A percentile compares a stretch with the other conserved stretches of the same genome.
These are phyloP conservation scores for Cercophora samala DNA, from an alignment of 495 filamentous ascomycete species.

Conservation along the genomic window DNA sequence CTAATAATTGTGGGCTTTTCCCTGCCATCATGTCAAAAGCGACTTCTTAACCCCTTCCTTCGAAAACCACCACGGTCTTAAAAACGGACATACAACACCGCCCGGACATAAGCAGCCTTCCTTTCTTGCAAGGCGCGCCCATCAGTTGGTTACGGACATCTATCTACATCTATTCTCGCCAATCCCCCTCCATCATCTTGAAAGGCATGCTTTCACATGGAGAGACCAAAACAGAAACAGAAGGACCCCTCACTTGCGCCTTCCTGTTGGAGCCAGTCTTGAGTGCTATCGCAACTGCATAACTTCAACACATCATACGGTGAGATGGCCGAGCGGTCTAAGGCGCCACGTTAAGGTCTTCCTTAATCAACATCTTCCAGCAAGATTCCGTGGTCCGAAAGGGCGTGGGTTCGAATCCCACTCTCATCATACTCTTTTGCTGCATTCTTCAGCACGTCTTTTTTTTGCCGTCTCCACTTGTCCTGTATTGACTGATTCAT, in stretches of 20 bases:
- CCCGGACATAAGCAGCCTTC: neutral
- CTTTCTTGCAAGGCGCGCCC: neutral
- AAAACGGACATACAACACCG: neutral
- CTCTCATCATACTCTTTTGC: conserved; percentile 19
- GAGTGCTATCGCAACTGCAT: neutral
- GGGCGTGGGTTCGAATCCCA: conserved; percentile 40
- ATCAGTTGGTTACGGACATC: no score
- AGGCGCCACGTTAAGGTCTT: neutral
- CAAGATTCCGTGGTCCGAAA: conserved; percentile 28
- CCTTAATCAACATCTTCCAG: neutral
- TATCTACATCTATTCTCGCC: no score
- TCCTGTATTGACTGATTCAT: neutral
- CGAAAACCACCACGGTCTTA: neutral
- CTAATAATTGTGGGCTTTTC: neutral
- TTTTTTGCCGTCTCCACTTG: neutral
- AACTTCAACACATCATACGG: neutral
- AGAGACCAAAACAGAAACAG: no score
- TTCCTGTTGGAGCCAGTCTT: neutral
- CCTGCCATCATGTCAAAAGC: neutral
- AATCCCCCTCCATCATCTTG: no score
- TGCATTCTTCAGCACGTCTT: neutral
- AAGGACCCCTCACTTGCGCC: neutral
- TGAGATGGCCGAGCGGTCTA: neutral
- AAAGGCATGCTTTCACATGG: no score
- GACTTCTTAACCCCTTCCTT: neutral